Evolutionary conservation across 176 grass and related monocot species (phyloP), one percentile per base, ranked within the genome.

Genomic region (Carex kokanica): DNA sequence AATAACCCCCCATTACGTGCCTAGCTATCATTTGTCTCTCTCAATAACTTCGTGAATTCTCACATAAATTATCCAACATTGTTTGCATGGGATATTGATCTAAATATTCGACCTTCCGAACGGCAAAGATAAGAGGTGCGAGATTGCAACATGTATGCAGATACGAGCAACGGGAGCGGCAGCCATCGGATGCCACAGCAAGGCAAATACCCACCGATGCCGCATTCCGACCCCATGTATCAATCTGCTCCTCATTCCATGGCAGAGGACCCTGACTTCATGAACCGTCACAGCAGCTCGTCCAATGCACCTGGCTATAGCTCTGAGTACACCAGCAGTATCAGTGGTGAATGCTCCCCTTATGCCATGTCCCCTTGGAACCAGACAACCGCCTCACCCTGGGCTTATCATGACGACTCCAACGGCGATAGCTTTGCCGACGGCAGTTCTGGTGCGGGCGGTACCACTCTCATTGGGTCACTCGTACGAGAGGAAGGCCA

Each of bases 351-450:
- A 83, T 88, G 88, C 88, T 94, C 94, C 6, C 92, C 92, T 0
- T 97, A 90, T 83, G 91, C 88, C 92, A 97, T 97, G 94, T 97
- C 94, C 49, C 94, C 94, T 66, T 97, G 94, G 94, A 94, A 97
- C 83, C 88, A 90, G 84, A 89, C 82, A 74, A 85, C 88, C 55
- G 89, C 94, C 8, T 97, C 94, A 34, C 94, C 92, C 9, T 97
- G 94, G 94, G 89, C 88, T 9, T 90, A 94, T 74, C 80, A 87
- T 63, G 65, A 88, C 15, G 86, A 86, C 6, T 81, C 64, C 6
- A 54, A 62, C 13, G 17, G 8, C 2, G 87, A 83, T 40, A 40
- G 69, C 58, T 83, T 65, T 0, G 70, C 90, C 5, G 14, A 67
- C 25, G 75, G 90, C 64, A 84, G 64, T 3, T 13, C 21, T 6